A percentile compares a stretch with the other conserved stretches of the same genome.
phyloP scores from a whole-genome alignment of 352 stramenopile species.

The Pythium myriotylum region DNA sequence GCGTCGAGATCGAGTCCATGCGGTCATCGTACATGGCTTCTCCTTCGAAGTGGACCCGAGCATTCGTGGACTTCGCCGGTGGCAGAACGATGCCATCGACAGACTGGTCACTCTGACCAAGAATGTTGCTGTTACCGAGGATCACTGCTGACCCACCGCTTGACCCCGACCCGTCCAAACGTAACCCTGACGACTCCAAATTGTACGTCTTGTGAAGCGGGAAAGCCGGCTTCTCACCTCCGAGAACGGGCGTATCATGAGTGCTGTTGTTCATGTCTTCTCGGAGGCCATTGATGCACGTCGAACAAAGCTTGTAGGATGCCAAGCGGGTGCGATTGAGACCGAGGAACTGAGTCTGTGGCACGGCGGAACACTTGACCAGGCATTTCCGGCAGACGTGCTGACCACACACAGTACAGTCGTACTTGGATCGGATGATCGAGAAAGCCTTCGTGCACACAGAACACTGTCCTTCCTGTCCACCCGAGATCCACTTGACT shows the following conservation, averaged over 20 bases:
- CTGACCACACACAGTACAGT: not conserved
- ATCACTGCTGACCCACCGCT: no score
- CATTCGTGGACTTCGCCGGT: no score
- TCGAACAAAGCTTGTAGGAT: not conserved
- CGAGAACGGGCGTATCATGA: not conserved
- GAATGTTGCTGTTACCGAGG: no score
- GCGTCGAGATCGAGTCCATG: no score
- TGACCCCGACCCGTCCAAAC: no score
- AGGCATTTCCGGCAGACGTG: conserved; percentile 1
- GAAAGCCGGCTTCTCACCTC: no score
- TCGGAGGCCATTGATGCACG: conserved; percentile 8
- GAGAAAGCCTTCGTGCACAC: not conserved
- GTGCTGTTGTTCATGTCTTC: conserved; percentile 5
- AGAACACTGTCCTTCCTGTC: not conserved
- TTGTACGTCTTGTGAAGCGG: no score
- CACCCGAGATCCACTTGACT: not conserved
- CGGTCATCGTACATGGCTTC: no score
- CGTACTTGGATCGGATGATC: not conserved
- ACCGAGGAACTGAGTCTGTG: not conserved
- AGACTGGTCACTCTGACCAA: no score
- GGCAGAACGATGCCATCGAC: no score
- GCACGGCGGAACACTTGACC: not conserved
- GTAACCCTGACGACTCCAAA: no score
- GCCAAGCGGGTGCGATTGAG: not conserved
- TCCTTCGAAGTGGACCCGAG: no score